These are phyloP conservation scores for Botrytis galanthina DNA, from an alignment of 2,329 filamentous ascomycete genomes.

Conservation along the genomic window DNA sequence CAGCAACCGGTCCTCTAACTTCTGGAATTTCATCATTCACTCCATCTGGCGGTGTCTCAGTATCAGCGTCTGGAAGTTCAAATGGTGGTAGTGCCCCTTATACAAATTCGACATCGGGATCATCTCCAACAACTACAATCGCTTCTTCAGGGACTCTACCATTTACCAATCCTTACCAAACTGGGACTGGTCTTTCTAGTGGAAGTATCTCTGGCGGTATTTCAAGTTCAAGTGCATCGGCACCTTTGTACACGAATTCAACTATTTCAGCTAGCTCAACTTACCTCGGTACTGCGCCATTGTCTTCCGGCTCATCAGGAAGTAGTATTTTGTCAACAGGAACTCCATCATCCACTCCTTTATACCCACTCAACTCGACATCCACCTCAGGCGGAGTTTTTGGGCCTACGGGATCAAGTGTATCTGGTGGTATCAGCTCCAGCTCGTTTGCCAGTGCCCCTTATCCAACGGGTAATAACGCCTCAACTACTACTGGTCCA, in stretches of 20 bases:
- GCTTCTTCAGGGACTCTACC: slow-evolving; percentile 6
- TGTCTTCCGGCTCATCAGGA: slow-evolving; percentile 2
- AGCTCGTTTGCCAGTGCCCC: slow-evolving; percentile 5
- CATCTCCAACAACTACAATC: not conserved
- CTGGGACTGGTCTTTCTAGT: slow-evolving; percentile 6
- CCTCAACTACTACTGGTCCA: slow-evolving; percentile 11
- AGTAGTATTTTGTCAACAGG: slow-evolving; percentile 12
- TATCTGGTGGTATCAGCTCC: slow-evolving; percentile 9
- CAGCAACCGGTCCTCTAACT: slow-evolving; percentile 6
- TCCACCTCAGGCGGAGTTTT: not conserved
- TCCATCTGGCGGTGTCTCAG: not conserved
- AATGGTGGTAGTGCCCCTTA: not conserved
- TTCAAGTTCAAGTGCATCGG: not conserved
- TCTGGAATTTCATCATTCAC: slow-evolving; percentile 9
- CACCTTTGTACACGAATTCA: slow-evolving; percentile 14
- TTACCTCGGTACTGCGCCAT: slow-evolving; percentile 5
- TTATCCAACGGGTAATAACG: slow-evolving; percentile 23
- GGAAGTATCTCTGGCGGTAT: slow-evolving; percentile 14
- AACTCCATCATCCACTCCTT: slow-evolving; percentile 6
- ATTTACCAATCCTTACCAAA: not conserved
- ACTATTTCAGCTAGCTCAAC: slow-evolving; percentile 7
- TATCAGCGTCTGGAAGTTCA: slow-evolving; percentile 5
- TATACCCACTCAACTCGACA: slow-evolving; percentile 10
- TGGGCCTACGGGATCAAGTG: not conserved
- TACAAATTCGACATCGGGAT: slow-evolving; percentile 11